Evolutionary conservation across 805 yeast species (phyloP), one percentile per base, ranked within the genome.

Genomic region (Lipomyces kockii): DNA sequence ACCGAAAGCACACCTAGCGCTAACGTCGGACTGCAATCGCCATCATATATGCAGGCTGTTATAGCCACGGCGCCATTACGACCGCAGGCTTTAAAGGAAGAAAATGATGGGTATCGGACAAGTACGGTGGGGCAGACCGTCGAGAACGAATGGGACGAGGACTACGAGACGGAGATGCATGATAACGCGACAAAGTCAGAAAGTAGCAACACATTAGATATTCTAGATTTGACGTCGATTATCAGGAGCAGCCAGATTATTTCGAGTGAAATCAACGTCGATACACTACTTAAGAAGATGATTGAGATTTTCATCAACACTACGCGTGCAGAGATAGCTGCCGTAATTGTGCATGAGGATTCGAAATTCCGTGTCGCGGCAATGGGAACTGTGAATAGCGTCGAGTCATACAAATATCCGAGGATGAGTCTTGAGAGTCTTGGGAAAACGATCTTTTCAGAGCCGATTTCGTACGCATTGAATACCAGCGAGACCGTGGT

Each of bases 241-340:
- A 71, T 72, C 52, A 66, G 64, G 62, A 69, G 71, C 53, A 59
- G 74, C 37, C 74, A 71, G 34, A 62, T 69, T 14, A 62, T 72
- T 6, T 67, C 74, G 22, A 71, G 73, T 46, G 74, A 72, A 63
- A 69, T 71, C 37, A 67, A 71, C 32, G 63, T 71, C 49, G 71
- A 69, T 17, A 69, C 64, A 4, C 53, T 72, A 32, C 53, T 71
- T 3, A 52, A 58, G 20, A 71, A 69, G 59, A 69, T 72, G 69
- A 69, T 70, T 54, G 71, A 66, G 60, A 66, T 71, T 22, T 66
- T 72, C 49, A 61, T 71, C n/a, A 61, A 67, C 51, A 71, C 72
- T 3, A 70, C 74, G 3, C 58, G 69, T 8, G 72, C 72, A 2
- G 71, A 67, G 39, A 54, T 63, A n/a, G 61, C 71, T 9, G 69